These are phyloP conservation scores for Graphium sp. DNA, from an alignment of 2,329 filamentous ascomycete genomes.

Conservation along the genomic window DNA sequence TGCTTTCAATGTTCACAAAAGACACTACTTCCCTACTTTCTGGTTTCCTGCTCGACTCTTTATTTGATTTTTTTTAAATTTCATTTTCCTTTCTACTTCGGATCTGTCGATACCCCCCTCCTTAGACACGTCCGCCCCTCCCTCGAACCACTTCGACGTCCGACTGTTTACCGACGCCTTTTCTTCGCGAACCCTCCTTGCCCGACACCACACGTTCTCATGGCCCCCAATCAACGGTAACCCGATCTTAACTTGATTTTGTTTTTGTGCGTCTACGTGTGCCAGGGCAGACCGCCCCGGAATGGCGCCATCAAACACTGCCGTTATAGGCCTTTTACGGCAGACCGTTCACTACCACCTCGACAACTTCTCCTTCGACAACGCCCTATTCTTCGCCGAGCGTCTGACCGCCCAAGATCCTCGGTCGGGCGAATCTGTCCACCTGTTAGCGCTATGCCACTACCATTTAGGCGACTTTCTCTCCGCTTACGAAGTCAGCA, in stretches of 20 bases:
- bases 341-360: slow-evolving; percentile 54
- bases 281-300: no score
- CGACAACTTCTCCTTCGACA: slow-evolving; percentile 78
- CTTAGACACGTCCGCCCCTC: no score
- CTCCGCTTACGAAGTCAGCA: slow-evolving; percentile 72
- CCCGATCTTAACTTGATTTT: no score
- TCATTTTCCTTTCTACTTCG: slow-evolving; percentile 1
- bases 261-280: no score
- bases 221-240: no score
- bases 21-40: not conserved
- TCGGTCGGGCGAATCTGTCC: slow-evolving; percentile 61
- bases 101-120: not conserved
- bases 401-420: slow-evolving; percentile 73
- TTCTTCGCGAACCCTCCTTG: no score
- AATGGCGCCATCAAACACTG: slow-evolving; percentile 36
- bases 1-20: no score
- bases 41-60: not conserved
- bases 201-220: no score
- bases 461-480: slow-evolving; percentile 68
- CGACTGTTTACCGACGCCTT: no score
- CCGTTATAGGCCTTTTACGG: slow-evolving; percentile 33
- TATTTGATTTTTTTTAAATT: not conserved
- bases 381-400: slow-evolving; percentile 86
- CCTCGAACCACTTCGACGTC: no score
- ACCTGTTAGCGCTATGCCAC: slow-evolving; percentile 74